Conservation (phyloP, 192 early-diverging fungal species). For the Coemansia sp. region DNA sequence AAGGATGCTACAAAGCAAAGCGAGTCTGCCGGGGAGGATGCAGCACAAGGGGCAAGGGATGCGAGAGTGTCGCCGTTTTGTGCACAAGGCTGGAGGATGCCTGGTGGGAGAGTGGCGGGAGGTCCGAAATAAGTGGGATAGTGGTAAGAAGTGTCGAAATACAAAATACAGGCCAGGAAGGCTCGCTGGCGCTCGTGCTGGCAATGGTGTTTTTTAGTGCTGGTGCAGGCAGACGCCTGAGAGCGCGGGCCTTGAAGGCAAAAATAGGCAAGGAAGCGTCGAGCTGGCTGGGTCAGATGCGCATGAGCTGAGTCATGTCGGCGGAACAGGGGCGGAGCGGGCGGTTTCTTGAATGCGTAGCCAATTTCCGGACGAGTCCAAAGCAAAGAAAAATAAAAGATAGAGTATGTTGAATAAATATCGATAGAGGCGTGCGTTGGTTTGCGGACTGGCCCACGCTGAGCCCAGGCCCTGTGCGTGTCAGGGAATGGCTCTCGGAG, state of each 20-base stretch:
- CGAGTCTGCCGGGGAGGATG: too few species aligned
- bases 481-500: background rate
- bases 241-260: background rate
- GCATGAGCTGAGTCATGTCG: too few species aligned
- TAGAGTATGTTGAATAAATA: too few species aligned
- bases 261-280: background rate
- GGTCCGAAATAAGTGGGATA: background rate
- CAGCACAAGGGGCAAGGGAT: background rate
- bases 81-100: background rate
- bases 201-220: too few species aligned
- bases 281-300: too few species aligned
- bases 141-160: background rate
- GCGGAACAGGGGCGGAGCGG: too few species aligned
- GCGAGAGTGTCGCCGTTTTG: background rate
- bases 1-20: too few species aligned
- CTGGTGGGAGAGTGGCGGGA: background rate
- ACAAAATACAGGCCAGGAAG: conserved; percentile 5
- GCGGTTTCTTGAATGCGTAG: too few species aligned
- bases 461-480: background rate
- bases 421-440: conserved; percentile 6
- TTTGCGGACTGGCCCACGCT: conserved; percentile 5
- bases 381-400: background rate
- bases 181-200: too few species aligned
- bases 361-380: too few species aligned
- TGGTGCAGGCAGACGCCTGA: background rate